These are phyloP conservation scores for Clitopilus hobsonii DNA, from an alignment of 768 basidiomycete species.

Conservation along the genomic window DNA sequence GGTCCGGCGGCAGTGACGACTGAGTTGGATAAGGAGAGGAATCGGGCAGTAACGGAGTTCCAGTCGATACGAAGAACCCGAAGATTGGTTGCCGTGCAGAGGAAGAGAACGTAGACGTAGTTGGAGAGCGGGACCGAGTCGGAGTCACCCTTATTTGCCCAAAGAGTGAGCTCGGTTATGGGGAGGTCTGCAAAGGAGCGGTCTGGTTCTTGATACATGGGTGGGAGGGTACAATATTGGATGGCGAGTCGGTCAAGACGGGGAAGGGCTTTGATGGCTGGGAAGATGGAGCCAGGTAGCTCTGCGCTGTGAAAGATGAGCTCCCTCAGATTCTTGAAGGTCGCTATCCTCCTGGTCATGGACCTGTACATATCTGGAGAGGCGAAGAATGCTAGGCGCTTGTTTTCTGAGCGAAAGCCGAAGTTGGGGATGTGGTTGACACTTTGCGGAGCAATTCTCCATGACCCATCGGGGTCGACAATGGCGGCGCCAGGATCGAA, in stretches of 20 bases:
- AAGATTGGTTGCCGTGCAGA: slow-evolving; percentile 31
- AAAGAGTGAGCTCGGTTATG: slow-evolving; percentile 36
- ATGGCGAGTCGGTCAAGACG: slow-evolving; percentile 32
- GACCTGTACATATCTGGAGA: slow-evolving; percentile 8
- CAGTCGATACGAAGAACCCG: slow-evolving; percentile 40
- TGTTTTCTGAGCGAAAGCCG: background rate
- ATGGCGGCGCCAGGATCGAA: slow-evolving; percentile 8
- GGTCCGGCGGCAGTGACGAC: slow-evolving; percentile 10
- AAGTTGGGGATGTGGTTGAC: slow-evolving; percentile 1
- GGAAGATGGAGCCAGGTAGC: slow-evolving; percentile 29
- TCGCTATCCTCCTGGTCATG: slow-evolving; percentile 8
- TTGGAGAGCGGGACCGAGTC: slow-evolving; percentile 7
- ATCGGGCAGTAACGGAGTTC: slow-evolving; percentile 27
- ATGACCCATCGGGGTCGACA: slow-evolving; percentile 14
- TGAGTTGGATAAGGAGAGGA: slow-evolving; percentile 21
- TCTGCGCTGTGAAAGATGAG: slow-evolving; percentile 32
- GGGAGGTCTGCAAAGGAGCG: slow-evolving; percentile 27
- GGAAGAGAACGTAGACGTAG: slow-evolving; percentile 17
- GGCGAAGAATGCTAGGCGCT: slow-evolving; percentile 9
- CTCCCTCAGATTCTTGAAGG: slow-evolving; percentile 30
- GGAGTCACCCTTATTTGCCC: slow-evolving; percentile 26
- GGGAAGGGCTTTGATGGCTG: slow-evolving; percentile 30
- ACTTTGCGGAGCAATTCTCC: slow-evolving; percentile 5
- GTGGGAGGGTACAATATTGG: slow-evolving; percentile 33
- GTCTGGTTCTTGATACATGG: slow-evolving; percentile 7